These are phyloP conservation scores for Diaporthe destruens DNA, from an alignment of 2,329 filamentous ascomycete genomes.

Conservation along the genomic window DNA sequence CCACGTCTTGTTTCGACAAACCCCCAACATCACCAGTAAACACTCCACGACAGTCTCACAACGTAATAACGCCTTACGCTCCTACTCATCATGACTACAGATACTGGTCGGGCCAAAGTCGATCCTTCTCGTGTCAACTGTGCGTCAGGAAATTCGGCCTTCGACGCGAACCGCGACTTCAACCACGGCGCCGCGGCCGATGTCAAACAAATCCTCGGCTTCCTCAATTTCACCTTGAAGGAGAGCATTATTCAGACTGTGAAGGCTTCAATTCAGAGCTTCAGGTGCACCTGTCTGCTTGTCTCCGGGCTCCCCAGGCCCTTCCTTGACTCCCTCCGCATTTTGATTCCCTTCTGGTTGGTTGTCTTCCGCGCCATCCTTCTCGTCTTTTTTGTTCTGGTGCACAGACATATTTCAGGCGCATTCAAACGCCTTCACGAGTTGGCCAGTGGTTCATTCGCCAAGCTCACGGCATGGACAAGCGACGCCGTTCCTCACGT, in stretches of 20 bases:
- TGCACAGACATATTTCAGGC: constrained; percentile 4
- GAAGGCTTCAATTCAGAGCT: constrained; percentile 13
- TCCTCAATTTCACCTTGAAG: constrained; percentile 45
- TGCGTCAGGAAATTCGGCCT: not conserved
- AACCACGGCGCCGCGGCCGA: not conserved
- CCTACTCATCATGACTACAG: constrained; percentile 37
- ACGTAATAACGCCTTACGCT: not conserved
- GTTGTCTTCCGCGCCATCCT: constrained; percentile 31
- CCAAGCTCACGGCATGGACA: constrained; percentile 30
- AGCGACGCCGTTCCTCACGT: constrained; percentile 34
- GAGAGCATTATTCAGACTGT: constrained; percentile 40
- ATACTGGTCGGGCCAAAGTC: not conserved
- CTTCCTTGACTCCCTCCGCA: constrained; percentile 30
- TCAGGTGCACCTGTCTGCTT: constrained; percentile 39
- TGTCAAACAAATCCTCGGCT: constrained; percentile 43
- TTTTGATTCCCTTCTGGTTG: constrained; percentile 34
- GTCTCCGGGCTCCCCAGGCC: constrained; percentile 35
- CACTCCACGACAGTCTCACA: not conserved
- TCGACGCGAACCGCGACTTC: not conserved
- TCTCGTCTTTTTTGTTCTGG: constrained; percentile 25
- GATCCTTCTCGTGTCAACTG: not conserved
- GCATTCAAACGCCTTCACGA: not conserved
- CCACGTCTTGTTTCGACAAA: not conserved
- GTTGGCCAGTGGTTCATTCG: not conserved
- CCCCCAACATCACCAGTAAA: not conserved